A percentile compares a stretch with the other conserved stretches of the same genome.
Conservation (phyloP, 257 asterid species). For the Lycium barbarum region DNA sequence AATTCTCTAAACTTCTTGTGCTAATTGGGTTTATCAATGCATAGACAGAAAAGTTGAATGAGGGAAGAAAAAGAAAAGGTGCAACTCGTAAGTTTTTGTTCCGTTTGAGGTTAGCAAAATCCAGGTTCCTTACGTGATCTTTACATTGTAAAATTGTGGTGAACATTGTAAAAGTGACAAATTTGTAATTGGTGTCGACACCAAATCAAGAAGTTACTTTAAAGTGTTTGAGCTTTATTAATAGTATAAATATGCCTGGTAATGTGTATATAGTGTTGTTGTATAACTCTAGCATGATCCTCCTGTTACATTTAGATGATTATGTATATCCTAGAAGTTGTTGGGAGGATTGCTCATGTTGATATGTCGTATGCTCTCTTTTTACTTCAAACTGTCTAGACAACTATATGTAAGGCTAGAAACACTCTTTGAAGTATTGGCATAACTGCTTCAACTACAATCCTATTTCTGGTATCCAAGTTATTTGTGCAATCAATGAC, state of each 20-base stretch:
- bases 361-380: constrained; percentile 6
- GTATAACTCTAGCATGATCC: neutral
- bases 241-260: neutral
- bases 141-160: constrained; percentile 10
- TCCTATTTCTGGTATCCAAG: neutral
- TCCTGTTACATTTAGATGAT: neutral
- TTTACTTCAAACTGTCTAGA: neutral
- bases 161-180: neutral
- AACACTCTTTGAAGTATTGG: neutral
- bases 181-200: neutral
- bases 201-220: neutral
- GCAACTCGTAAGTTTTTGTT: no score
- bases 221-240: constrained; percentile 12
- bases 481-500: neutral
- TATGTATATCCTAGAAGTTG: neutral
- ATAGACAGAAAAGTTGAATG: no score
- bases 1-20: no score
- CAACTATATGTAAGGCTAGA: neutral
- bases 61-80: no score
- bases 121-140: neutral
- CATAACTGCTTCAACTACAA: neutral
- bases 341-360: neutral
- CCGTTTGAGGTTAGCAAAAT: neutral
- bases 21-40: no score
- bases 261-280: neutral